Base-by-base conservation (phyloP, 2,329 filamentous ascomycete genomes). In the Hymenoscyphus fructigenus region DNA sequence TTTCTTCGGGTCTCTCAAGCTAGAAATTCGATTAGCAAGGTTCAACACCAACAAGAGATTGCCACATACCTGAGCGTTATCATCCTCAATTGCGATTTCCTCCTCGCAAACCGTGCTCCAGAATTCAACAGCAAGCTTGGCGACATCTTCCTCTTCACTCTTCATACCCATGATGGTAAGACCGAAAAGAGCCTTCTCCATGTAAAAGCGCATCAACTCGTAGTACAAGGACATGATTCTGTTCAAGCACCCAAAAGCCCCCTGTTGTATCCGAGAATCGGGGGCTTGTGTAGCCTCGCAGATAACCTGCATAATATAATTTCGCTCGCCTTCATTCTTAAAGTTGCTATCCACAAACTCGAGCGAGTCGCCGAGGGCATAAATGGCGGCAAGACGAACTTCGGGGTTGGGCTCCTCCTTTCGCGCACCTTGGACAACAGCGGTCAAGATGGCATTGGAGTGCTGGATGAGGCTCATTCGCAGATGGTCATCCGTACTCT, bases 61-160 rank as follows among this genome's bases (percentile, higher is more conserved):
- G 38, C 17, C 20, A 59, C 81, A 71, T 80, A 91, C 88, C 79
- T 91, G 88, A 70, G 88, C 85, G 78, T 99, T 99, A 79, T 99
- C 95, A 75, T 99, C 95, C 76, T 99, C 95, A 74, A 99, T 98
- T 69, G 90, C 90, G 73, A 97, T 94, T 79, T 99, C 95, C 80
- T 99, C 95, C 78, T 99, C 95, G 79, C 95, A 99, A 59, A 99
- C 95, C n/a, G 95, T 97, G 83, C 94, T 98, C 95, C 95, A 99
- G 82, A 99, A 99, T 78, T 99, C 95, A 71, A 99, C 93, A 44
- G 95, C 95, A 64, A 99, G 85, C 85, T 99, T 99, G 68, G 95
- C 91, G 62, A 99, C 95, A 77, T 99, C 95, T 79, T 99, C 95
- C 73, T 99, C 95, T 7, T 93, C 90, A 74, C 88, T 96, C 86